Base-by-base conservation (phyloP, 371 early-diverging fungal genomes). In the Polyrhizophydium stewartii region DNA sequence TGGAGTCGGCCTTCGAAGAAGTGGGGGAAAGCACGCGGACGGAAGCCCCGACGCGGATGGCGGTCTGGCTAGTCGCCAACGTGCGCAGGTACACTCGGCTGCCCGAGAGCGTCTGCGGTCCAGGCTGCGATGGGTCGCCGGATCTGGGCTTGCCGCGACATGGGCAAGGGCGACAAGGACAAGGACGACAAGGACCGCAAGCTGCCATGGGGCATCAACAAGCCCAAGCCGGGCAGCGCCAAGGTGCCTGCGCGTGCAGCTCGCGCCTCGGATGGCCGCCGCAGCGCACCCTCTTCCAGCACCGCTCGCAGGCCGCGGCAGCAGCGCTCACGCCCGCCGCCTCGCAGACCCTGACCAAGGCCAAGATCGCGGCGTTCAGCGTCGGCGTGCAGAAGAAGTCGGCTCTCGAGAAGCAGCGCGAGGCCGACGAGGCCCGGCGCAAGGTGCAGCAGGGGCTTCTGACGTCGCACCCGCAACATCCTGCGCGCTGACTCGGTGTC, bases 361-460 rank as follows among this genome's bases (percentile, higher is more conserved):
- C 71, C 27, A 87, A 88, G 66, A 70, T 86, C 35, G 81, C 86
- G 65, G 85, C 85, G n/a, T 88, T 88, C 64, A 78, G 77, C 19
- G 76, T 85, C 32, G 90, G 87, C 9, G 78, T 64, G 19, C 37
- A 69, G 52, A 89, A 85, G 64, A 87, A 88, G 67, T 87, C 87
- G 2, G 81, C 87, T 7, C 89, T 85, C 65, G 87, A 89, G 62
- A 82, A 77, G 62, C 88, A 86, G 59, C 86, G 87, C 61, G 92
- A 92, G 68, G 90, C 88, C 58, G 75, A 76, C 28, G 89, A 86
- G 57, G 57, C 82, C 45, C 86, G 85, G 72, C 83, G 85, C 66
- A 86, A 89, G 81, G 92, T 88, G 63, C 56, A 35, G 46, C 17
- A 0, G 25, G 27, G 9, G 30, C 32, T 2, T 55, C 19, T 28